These are phyloP conservation scores for Yarrowia yakushimensis DNA, from an alignment of 805 yeast species.

Conservation along the genomic window DNA sequence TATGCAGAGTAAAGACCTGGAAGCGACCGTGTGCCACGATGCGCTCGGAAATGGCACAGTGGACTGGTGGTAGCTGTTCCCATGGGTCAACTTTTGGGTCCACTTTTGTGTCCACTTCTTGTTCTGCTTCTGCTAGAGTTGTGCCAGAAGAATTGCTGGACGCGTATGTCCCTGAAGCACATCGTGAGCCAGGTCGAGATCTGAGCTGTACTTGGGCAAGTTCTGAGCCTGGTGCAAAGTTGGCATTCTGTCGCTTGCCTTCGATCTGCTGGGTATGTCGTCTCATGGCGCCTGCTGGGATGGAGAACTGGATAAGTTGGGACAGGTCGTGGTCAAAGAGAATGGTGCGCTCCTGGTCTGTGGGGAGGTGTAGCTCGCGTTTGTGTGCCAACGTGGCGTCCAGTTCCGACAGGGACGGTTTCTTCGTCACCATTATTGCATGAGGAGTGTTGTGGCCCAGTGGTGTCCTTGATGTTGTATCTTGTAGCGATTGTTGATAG, in stretches of 20 bases:
- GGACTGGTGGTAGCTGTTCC: conserved; percentile 14
- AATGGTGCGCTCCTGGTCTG: conserved; percentile 23
- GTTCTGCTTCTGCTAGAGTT: background rate
- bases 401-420: conserved; percentile 19
- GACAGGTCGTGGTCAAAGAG: conserved; percentile 23
- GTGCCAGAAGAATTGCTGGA: conserved; percentile 18
- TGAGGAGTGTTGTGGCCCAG: background rate
- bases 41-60: conserved; percentile 22
- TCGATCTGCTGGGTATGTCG: conserved; percentile 17
- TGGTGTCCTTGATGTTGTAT: background rate
- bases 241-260: background rate
- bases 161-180: background rate
- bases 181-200: conserved; percentile 12
- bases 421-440: conserved; percentile 18
- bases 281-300: conserved; percentile 18
- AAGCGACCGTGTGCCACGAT: conserved; percentile 22
- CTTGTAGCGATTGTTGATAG: background rate
- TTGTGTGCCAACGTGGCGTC: conserved; percentile 19
- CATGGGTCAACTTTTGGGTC: background rate
- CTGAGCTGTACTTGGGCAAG: conserved; percentile 16
- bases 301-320: conserved; percentile 21
- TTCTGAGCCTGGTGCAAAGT: background rate
- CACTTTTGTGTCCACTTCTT: background rate
- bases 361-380: conserved; percentile 1
- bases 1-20: conserved; percentile 20